Conservation (phyloP, 768 basidiomycete genomes). For the Boletus coccyginus region DNA sequence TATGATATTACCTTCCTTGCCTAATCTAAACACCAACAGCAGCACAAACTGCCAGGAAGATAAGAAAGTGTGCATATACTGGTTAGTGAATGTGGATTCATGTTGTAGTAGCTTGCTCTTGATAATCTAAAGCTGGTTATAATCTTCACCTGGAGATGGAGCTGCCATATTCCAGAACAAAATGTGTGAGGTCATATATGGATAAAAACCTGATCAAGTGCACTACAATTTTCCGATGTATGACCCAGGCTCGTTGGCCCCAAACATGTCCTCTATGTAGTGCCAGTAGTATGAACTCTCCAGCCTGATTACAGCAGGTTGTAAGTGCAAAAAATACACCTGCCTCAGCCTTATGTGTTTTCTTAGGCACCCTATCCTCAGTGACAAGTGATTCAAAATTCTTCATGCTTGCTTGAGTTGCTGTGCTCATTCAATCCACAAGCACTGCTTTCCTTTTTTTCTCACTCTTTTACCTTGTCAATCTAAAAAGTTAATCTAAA, state of each 20-base stretch:
- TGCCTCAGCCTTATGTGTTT: conserved; percentile 77
- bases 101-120: conserved; percentile 79
- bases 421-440: conserved; percentile 89
- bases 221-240: conserved; percentile 91
- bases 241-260: conserved; percentile 98
- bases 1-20: conserved; percentile 69
- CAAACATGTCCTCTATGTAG: conserved; percentile 86
- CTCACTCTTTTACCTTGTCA: conserved; percentile 82
- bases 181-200: not conserved
- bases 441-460: conserved; percentile 76
- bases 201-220: conserved; percentile 16
- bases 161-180: conserved; percentile 57
- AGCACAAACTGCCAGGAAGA: conserved; percentile 78
- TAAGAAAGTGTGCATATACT: conserved; percentile 80
- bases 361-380: conserved; percentile 80
- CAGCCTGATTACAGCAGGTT: not conserved
- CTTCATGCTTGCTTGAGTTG: conserved; percentile 95
- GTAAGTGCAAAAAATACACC: conserved; percentile 44
- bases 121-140: conserved; percentile 63
- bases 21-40: conserved; percentile 83
- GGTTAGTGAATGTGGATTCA: conserved; percentile 80
- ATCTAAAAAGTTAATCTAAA: no score
- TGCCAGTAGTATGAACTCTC: conserved; percentile 1
- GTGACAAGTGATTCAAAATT: conserved; percentile 88
- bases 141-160: conserved; percentile 82